Conservation (phyloP, 345 rosid genomes). For the Gossypium arboreum region DNA sequence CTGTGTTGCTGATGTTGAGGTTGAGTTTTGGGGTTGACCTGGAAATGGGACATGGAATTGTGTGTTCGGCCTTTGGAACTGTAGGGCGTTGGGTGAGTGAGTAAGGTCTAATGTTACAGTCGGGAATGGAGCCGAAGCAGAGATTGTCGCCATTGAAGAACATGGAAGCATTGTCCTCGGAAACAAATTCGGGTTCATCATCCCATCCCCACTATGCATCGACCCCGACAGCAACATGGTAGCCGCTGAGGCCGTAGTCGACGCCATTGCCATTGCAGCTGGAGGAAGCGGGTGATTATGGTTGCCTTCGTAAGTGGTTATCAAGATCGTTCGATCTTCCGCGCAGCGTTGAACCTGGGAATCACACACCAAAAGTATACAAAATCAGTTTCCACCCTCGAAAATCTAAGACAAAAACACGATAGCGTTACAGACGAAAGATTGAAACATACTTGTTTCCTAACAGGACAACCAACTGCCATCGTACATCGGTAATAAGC, state of each 20-base stretch:
- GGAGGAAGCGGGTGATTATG: conserved; percentile 96
- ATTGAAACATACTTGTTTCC: conserved; percentile 47
- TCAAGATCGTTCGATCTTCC: conserved; percentile 72
- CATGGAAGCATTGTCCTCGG: conserved; percentile 85
- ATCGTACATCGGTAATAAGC: conserved; percentile 74
- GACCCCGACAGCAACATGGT: conserved; percentile 87
- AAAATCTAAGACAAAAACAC: neutral
- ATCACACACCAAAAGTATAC: neutral
- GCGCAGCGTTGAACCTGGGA: conserved; percentile 92
- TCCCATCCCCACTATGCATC: conserved; percentile 85
- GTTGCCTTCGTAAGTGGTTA: conserved; percentile 92
- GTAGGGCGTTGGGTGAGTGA: conserved; percentile 52
- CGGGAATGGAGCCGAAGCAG: conserved; percentile 96
- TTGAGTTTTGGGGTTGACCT: conserved; percentile 34
- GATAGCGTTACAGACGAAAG: too few species aligned
- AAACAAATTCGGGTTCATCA: conserved; percentile 77
- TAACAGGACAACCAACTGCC: conserved; percentile 71
- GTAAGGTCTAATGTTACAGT: conserved; percentile 95
- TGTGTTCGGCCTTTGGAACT: conserved; percentile 40
- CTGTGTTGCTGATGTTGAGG: conserved; percentile 23
- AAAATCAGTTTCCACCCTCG: neutral
- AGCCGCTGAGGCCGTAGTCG: conserved; percentile 84
- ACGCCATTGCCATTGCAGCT: conserved; percentile 93
- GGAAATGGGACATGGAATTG: conserved; percentile 44
- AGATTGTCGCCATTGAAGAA: conserved; percentile 90